phyloP scores from a whole-genome alignment of 805 yeast species.

The Metschnikowia orientalis region DNA sequence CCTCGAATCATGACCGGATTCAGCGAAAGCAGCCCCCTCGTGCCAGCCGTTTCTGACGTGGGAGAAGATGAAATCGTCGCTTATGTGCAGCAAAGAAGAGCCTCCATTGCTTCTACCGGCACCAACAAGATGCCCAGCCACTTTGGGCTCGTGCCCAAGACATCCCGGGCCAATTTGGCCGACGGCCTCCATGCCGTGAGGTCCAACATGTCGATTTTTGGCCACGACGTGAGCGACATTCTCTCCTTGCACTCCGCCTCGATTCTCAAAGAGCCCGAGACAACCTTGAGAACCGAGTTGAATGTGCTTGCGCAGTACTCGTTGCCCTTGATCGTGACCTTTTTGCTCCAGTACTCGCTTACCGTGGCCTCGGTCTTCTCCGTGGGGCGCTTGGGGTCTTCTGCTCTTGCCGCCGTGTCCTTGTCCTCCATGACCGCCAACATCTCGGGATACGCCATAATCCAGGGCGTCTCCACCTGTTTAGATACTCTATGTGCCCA shows the following conservation, averaged over 20 bases:
- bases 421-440: constrained; percentile 75
- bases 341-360: constrained; percentile 64
- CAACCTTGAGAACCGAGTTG: constrained; percentile 37
- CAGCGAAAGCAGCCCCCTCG: constrained; percentile 7
- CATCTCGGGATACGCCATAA: constrained; percentile 68
- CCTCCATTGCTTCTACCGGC: constrained; percentile 34
- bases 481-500: constrained; percentile 77
- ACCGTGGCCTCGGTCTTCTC: constrained; percentile 75
- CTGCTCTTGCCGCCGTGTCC: constrained; percentile 71
- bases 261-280: constrained; percentile 37
- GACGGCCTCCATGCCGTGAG: constrained; percentile 13
- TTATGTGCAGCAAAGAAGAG: constrained; percentile 37
- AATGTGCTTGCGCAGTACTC: constrained; percentile 39
- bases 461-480: constrained; percentile 76
- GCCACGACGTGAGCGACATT: constrained; percentile 17
- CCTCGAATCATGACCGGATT: no score
- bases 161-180: constrained; percentile 15
- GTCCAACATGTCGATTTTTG: constrained; percentile 8
- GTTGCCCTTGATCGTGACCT: constrained; percentile 60
- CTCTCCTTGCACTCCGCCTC: constrained; percentile 21
- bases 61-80: constrained; percentile 36
- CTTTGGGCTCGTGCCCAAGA: constrained; percentile 15
- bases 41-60: constrained; percentile 15
- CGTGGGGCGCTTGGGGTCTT: constrained; percentile 68
- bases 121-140: constrained; percentile 16